phyloP scores from a whole-genome alignment of 2,329 filamentous ascomycete species.

The Alternaria sp. region DNA sequence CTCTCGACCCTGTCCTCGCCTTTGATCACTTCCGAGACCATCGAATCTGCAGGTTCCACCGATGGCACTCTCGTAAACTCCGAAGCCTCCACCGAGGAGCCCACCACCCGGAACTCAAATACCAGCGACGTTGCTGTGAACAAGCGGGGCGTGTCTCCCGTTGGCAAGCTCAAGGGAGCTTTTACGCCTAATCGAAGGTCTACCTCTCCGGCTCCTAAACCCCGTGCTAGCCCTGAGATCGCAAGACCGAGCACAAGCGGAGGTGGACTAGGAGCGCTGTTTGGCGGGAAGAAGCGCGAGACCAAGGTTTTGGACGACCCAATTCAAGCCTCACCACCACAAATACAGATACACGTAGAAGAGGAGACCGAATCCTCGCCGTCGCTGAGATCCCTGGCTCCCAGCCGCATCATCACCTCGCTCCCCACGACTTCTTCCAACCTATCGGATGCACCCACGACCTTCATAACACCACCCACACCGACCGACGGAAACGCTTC shows the following conservation, averaged over 20 bases:
- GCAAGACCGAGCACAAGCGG: constrained; percentile 55
- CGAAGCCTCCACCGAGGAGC: constrained; percentile 38
- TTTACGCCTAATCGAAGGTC: constrained; percentile 60
- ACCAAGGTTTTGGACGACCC: constrained; percentile 43
- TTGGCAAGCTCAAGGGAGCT: constrained; percentile 74
- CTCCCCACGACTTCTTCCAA: constrained; percentile 56
- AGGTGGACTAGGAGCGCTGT: constrained; percentile 53
- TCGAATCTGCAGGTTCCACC: constrained; percentile 45
- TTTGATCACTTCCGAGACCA: constrained; percentile 52
- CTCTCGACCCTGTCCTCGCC: constrained; percentile 61
- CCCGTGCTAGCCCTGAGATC: constrained; percentile 45
- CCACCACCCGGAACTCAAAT: constrained; percentile 42
- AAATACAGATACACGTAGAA: constrained; percentile 42
- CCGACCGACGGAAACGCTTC: constrained; percentile 60
- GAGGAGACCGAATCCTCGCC: constrained; percentile 45
- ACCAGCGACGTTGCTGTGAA: constrained; percentile 47
- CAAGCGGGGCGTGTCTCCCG: constrained; percentile 72
- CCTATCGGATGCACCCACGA: constrained; percentile 59
- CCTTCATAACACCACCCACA: constrained; percentile 70
- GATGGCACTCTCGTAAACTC: constrained; percentile 45
- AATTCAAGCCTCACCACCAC: constrained; percentile 42
- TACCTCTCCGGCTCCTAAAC: constrained; percentile 38
- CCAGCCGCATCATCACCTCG: constrained; percentile 51
- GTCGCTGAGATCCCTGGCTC: constrained; percentile 35
- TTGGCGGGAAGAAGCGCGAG: constrained; percentile 51